Conservation (phyloP, 2,329 filamentous ascomycete species). For the Pestalotiopsis sp. region DNA sequence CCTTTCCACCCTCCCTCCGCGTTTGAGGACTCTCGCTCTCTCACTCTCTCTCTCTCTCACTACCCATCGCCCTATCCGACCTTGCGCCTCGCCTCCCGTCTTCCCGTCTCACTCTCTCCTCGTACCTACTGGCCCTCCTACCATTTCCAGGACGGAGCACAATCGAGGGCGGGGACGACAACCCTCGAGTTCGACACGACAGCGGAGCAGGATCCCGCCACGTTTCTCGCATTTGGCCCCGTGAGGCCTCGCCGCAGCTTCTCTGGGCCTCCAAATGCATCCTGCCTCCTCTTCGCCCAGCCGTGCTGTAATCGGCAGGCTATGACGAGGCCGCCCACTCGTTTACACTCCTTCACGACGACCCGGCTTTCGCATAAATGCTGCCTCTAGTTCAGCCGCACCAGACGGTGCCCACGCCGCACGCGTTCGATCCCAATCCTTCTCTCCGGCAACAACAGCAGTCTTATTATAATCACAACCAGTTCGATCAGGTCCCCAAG, state of each 20-base stretch:
- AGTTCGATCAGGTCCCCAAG: slow-evolving; percentile 18
- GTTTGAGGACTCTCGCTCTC: not conserved
- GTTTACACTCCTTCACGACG: slow-evolving; percentile 23
- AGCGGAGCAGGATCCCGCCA: not conserved
- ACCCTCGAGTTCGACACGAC: slow-evolving; percentile 1
- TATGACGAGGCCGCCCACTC: slow-evolving; percentile 38
- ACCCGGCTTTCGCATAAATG: slow-evolving; percentile 36
- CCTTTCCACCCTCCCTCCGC: not conserved
- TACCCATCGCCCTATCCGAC: not conserved
- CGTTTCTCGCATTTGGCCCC: not conserved
- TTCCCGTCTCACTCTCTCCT: not conserved
- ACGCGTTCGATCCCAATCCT: slow-evolving; percentile 36
- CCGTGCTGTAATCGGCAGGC: slow-evolving; percentile 46
- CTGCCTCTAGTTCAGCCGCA: slow-evolving; percentile 56
- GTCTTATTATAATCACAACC: slow-evolving; percentile 14
- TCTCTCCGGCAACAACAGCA: slow-evolving; percentile 13
- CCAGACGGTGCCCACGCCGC: slow-evolving; percentile 50
- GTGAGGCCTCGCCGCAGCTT: not conserved
- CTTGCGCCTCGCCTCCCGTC: no score
- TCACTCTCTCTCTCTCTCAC: not conserved
- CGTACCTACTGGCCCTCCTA: not conserved
- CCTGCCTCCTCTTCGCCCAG: slow-evolving; percentile 35
- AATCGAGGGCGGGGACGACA: slow-evolving; percentile 15
- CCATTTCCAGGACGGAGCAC: not conserved
- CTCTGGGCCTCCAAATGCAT: slow-evolving; percentile 39